Conservation (phyloP, 2,329 filamentous ascomycete species). For the Diaporthe eres region DNA sequence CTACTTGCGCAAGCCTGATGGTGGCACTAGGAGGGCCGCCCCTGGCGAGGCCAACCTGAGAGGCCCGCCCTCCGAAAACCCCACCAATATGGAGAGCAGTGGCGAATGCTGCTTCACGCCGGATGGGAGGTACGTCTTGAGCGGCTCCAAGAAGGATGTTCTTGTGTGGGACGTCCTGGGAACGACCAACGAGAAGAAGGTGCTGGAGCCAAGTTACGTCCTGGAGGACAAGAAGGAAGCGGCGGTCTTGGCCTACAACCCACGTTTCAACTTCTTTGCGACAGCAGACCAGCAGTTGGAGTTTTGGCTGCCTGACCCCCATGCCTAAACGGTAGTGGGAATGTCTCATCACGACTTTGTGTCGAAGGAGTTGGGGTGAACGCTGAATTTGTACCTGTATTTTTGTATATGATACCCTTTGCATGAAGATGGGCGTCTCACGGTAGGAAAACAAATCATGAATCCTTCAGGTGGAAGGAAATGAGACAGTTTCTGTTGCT, state of each 20-base stretch:
- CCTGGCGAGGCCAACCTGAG: slow-evolving; percentile 64
- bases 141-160: slow-evolving; percentile 81
- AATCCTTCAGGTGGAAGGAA: not conserved
- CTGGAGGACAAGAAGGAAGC: slow-evolving; percentile 77
- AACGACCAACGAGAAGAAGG: slow-evolving; percentile 67
- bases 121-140: slow-evolving; percentile 89
- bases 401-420: slow-evolving; percentile 42
- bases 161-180: slow-evolving; percentile 88
- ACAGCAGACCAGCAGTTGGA: slow-evolving; percentile 88
- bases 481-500: not conserved
- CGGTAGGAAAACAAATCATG: not conserved
- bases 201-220: slow-evolving; percentile 74
- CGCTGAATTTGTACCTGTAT: slow-evolving; percentile 31
- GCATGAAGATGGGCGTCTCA: slow-evolving; percentile 35
- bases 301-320: slow-evolving; percentile 82
- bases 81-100: slow-evolving; percentile 66
- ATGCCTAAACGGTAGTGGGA: slow-evolving; percentile 55
- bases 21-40: slow-evolving; percentile 65
- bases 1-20: slow-evolving; percentile 74
- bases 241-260: slow-evolving; percentile 88
- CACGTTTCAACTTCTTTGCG: slow-evolving; percentile 90
- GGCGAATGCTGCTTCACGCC: slow-evolving; percentile 91
- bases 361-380: slow-evolving; percentile 37
- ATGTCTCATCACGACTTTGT: not conserved
- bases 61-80: slow-evolving; percentile 47